phyloP scores from a whole-genome alignment of 192 early-diverging fungal species.

The Lunasporangiospora selenospora region DNA sequence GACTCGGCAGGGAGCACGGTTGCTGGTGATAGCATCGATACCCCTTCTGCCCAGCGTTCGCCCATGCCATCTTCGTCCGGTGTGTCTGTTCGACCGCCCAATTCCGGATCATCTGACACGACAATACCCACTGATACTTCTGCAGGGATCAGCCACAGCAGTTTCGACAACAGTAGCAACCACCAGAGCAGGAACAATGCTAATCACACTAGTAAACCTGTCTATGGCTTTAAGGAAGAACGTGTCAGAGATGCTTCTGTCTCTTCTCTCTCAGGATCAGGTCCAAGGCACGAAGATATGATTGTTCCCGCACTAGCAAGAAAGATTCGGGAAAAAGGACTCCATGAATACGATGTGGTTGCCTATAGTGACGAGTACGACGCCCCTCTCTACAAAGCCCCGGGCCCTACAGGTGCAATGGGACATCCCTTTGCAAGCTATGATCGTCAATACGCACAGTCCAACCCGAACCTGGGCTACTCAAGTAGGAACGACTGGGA shows the following conservation, averaged over 20 bases:
- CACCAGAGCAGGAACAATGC: background rate
- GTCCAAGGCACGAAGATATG: slow-evolving; percentile 41
- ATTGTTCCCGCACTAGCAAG: slow-evolving; percentile 35
- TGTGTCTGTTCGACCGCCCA: too few relatives aligned
- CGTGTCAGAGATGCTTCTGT: slow-evolving; percentile 14
- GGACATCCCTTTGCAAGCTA: slow-evolving; percentile 41
- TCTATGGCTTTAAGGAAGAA: background rate
- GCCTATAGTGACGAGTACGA: slow-evolving; percentile 44
- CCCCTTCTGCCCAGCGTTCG: too few relatives aligned
- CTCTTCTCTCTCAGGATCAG: slow-evolving; percentile 6
- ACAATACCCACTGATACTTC: background rate
- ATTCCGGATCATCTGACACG: background rate
- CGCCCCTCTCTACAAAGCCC: slow-evolving; percentile 35
- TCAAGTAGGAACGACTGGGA: background rate
- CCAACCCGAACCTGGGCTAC: slow-evolving; percentile 13
- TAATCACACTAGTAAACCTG: background rate
- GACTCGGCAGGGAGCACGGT: background rate
- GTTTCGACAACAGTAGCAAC: background rate
- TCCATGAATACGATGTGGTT: slow-evolving; percentile 25
- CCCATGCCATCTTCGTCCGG: too few relatives aligned
- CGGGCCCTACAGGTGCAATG: background rate
- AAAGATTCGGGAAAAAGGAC: slow-evolving; percentile 35
- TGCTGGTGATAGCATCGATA: background rate
- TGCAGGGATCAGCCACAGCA: background rate
- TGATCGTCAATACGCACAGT: slow-evolving; percentile 25